Base-by-base conservation (phyloP, 495 filamentous ascomycete species). In the Penicillium cataractarum region DNA sequence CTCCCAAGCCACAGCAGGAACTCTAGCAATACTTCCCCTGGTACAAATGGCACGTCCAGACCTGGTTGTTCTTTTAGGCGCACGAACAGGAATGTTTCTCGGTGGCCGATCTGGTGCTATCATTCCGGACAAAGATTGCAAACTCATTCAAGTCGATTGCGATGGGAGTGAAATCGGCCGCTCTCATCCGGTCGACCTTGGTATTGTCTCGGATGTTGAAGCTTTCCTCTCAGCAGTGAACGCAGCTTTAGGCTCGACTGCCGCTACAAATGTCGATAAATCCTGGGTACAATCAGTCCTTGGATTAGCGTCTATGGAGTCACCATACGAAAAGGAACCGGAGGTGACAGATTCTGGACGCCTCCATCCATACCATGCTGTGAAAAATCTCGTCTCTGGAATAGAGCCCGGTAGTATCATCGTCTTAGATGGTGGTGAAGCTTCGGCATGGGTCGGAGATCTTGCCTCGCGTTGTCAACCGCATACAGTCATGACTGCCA, bases 11-110 rank as follows among this genome's bases (percentile, higher is more conserved):
- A 55, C 55, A 6, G 63, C 63, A 15, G 63, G 57, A 4, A 17
- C 5, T 4, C 40, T 68, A 3, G 66, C 62, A 0, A 65, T 60
- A n/a, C 63, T 74, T 3, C 54, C 55, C 1, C 46, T 66, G 17
- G 62, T 64, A 0, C 35, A 65, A 13, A 15, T 63, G 0, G 19
- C 63, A 0, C 29, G 44, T 12, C 69, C 71, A 31, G 71, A 74
- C 46, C 55, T 74, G 8, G 40, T 71, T 6, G 19, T 71, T 3
- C 69, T 74, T 1, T 64, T 74, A 2, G 71, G 71, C 22, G 64
- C 71, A 0, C 58, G 71, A 42, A 74, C 71, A 19, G 71, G 71
- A 19, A 71, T 74, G 71, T 71, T 65, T 31, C 65, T 74, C 2
- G 69, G 57, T 3, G 65, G 69, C 15, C 65, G 65, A 21, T 67